Conservation (phyloP, 139 green algal genomes). For the Edaphochlamys debaryana region DNA sequence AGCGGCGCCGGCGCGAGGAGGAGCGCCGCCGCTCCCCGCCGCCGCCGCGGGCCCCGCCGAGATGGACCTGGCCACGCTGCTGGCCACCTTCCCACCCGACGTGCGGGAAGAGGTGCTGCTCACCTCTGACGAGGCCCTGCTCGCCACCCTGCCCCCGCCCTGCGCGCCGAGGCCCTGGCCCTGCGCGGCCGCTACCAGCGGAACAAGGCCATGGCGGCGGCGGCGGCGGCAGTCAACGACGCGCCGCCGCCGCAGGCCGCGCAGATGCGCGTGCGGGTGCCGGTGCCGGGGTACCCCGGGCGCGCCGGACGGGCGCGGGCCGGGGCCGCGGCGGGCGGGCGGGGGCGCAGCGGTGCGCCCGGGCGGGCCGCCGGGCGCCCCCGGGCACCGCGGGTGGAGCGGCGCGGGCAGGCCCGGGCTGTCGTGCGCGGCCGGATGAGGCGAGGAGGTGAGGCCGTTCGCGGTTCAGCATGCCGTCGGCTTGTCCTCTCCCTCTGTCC, state of each 20-base stretch:
- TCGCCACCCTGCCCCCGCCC: conserved; percentile 81
- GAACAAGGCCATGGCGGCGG: conserved; percentile 18
- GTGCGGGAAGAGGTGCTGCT: conserved; percentile 86
- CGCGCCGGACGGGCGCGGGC: not conserved
- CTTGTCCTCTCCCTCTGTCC: no score
- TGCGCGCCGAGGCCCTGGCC: conserved; percentile 83
- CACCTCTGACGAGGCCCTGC: conserved; percentile 76
- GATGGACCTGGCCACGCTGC: conserved; percentile 85
- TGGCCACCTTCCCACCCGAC: conserved; percentile 90
- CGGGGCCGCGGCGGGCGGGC: no score
- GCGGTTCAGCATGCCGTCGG: no score
- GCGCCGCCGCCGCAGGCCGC: not conserved
- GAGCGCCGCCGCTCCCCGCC: conserved; percentile 16
- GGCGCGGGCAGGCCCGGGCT: not conserved
- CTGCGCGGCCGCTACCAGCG: conserved; percentile 52
- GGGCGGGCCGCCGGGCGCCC: not conserved
- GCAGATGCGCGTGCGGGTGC: not conserved
- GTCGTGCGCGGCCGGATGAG: not conserved
- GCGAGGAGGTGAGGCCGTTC: conserved; percentile 2
- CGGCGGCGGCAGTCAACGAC: not conserved
- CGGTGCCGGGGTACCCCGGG: not conserved
- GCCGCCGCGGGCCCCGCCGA: conserved; percentile 57
- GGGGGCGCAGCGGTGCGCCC: not conserved
- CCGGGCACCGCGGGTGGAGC: not conserved
- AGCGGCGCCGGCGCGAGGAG: conserved; percentile 15